phyloP scores from a whole-genome alignment of 2,329 filamentous ascomycete genomes.

The Grosmannia serpens region DNA sequence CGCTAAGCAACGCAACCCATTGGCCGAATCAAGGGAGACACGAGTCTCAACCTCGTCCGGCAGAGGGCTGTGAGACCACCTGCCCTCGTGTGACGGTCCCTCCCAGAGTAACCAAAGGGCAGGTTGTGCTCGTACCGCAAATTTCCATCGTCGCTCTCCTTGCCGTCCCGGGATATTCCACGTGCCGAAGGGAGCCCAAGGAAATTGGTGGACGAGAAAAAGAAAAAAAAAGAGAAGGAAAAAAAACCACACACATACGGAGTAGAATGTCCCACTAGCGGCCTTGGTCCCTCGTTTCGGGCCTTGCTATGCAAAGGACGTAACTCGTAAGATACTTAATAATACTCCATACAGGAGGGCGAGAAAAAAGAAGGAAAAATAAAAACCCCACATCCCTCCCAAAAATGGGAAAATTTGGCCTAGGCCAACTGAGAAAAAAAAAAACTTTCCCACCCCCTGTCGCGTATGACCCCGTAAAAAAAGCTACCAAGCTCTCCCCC shows the following conservation, averaged over 20 bases:
- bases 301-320: neutral
- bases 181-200: neutral
- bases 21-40: neutral
- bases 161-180: neutral
- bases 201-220: neutral
- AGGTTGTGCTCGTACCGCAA: neutral
- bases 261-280: neutral
- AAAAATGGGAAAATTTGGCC: neutral
- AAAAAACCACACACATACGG: no score
- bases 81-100: neutral
- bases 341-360: neutral
- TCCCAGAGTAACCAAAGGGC: neutral
- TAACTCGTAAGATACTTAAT: neutral
- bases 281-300: conserved; percentile 3
- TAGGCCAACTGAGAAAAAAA: neutral
- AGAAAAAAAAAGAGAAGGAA: neutral
- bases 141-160: neutral
- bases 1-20: neutral
- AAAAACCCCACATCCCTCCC: conserved; percentile 2
- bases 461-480: conserved; percentile 4
- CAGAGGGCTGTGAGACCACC: neutral
- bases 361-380: conserved; percentile 2
- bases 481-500: neutral
- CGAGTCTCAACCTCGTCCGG: neutral
- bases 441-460: conserved; percentile 9